Base-by-base conservation (phyloP, 202 grass and related monocot genomes). In the Cymbopogon flexuosus region DNA sequence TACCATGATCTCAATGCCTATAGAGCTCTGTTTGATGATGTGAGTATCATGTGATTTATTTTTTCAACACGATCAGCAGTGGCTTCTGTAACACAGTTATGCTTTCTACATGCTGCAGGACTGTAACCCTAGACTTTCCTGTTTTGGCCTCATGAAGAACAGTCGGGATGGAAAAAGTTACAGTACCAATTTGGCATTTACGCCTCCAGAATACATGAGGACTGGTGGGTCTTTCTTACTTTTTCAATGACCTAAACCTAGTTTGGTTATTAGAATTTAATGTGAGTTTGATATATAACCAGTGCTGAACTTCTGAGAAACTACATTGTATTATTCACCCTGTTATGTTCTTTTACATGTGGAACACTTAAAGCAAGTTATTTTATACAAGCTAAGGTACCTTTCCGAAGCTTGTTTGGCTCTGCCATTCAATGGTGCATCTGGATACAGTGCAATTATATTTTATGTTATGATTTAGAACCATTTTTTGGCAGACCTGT, bases 1-100 rank as follows among this genome's bases (percentile, higher is more conserved):
- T 99, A 99, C 79, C 96, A 99, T 76, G 96, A 99, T 87, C 96
- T 99, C 86, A 99, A 99, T 89, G 92, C 96, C 52, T 95, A 99
- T 79, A 93, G 96, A 93, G 90, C 93, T 85, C 74, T 98, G 33
- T 98, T 98, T 91, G 95, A 98, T 74, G 88, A 91, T 83, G 95
- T 98, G 72, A 81, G 81, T 89, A 84, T 65, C 75, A 63, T 85
- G 62, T 65, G 43, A 69, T 19, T 62, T 81, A 15, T 23, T 51
- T 59, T 80, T 81, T 60, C 45, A 54, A 24, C 59, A n/a, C 73
- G 29, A 10, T 78, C 42, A 79, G 77, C 59, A 61, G 35, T 67
- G 39, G 72, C 5, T 67, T 86, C 15, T 66, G 24, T 67, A 79
- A 83, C 62, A 40, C 74, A 23, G 36, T 40, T 76, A 58, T 8